Conservation (phyloP, 805 yeast species). For the Saturnispora hagleri region DNA sequence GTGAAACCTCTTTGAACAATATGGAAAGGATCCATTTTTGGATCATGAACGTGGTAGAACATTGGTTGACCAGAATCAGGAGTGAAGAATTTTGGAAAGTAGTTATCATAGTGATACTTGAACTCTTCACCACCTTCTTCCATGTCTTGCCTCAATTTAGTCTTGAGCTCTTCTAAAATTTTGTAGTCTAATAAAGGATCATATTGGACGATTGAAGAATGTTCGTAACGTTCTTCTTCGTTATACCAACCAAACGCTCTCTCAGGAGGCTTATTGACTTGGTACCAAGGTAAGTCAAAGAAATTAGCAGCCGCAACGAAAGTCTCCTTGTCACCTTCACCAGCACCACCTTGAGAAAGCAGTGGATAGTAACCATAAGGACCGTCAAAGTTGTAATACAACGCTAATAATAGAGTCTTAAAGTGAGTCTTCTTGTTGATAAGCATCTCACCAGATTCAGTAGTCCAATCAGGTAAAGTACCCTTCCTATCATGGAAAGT, state of each 20-base stretch:
- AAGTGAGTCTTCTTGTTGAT: slow-evolving; percentile 52
- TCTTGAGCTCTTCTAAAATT: slow-evolving; percentile 19
- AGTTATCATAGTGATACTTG: slow-evolving; percentile 22
- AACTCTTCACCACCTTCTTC: slow-evolving; percentile 19
- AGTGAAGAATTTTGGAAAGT: slow-evolving; percentile 20
- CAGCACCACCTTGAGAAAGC: slow-evolving; percentile 64
- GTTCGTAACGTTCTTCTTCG: slow-evolving; percentile 25
- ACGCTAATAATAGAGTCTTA: slow-evolving; percentile 46
- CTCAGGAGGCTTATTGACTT: slow-evolving; percentile 35
- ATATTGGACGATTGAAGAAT: slow-evolving; percentile 29
- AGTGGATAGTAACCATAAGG: slow-evolving; percentile 62
- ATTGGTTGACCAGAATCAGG: slow-evolving; percentile 24
- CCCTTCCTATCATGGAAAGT: slow-evolving; percentile 61
- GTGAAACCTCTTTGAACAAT: slow-evolving; percentile 24
- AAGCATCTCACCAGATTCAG: slow-evolving; percentile 65
- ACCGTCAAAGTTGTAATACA: slow-evolving; percentile 60
- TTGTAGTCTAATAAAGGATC: slow-evolving; percentile 27
- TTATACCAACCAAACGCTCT: slow-evolving; percentile 28
- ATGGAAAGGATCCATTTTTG: slow-evolving; percentile 45
- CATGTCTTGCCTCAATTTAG: slow-evolving; percentile 18
- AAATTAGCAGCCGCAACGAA: slow-evolving; percentile 63
- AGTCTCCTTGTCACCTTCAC: slow-evolving; percentile 78
- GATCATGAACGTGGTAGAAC: slow-evolving; percentile 43
- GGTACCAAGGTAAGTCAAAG: slow-evolving; percentile 42
- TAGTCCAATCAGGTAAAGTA: slow-evolving; percentile 57